These are phyloP conservation scores for Periconia sp. DNA, from an alignment of 2,329 filamentous ascomycete genomes.

Conservation along the genomic window DNA sequence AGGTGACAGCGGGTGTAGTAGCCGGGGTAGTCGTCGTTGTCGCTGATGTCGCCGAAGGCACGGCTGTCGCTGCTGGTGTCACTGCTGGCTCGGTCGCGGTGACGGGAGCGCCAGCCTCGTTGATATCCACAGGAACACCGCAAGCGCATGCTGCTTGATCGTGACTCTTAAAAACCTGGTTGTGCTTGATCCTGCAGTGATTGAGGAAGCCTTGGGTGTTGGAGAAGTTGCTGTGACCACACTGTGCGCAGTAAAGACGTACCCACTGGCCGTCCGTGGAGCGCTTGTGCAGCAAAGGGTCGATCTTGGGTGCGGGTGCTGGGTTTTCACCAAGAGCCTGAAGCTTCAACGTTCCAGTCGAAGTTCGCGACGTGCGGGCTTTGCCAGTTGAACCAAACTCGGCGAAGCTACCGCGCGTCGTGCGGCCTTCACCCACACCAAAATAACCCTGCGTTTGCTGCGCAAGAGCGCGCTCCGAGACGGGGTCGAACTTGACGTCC, in stretches of 20 bases:
- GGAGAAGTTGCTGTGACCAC: conserved; percentile 86
- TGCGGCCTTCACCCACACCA: conserved; percentile 64
- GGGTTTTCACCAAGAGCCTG: conserved; percentile 46
- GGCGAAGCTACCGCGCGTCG: conserved; percentile 73
- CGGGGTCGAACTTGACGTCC: conserved; percentile 76
- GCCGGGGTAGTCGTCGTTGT: conserved; percentile 16
- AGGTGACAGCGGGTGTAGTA: conserved; percentile 31
- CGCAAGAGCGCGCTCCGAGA: conserved; percentile 40
- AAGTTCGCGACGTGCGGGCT: conserved; percentile 60
- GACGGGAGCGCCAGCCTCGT: conserved; percentile 51
- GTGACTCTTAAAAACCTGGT: conserved; percentile 91
- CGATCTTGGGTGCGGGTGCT: conserved; percentile 63
- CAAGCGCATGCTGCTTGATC: conserved; percentile 89
- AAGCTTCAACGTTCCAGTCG: conserved; percentile 53
- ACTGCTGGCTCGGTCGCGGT: conserved; percentile 32
- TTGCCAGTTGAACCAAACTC: conserved; percentile 56
- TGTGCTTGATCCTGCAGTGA: conserved; percentile 94
- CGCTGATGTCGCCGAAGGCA: neutral
- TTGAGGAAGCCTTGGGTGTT: conserved; percentile 99
- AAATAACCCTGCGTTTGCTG: conserved; percentile 41
- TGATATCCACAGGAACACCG: conserved; percentile 76
- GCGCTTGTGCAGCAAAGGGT: conserved; percentile 81
- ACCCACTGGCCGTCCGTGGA: conserved; percentile 80
- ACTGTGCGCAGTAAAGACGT: conserved; percentile 85
- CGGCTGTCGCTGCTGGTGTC: neutral